Conservation (phyloP, 106 monocot species). For the Iris macrosiphon region DNA sequence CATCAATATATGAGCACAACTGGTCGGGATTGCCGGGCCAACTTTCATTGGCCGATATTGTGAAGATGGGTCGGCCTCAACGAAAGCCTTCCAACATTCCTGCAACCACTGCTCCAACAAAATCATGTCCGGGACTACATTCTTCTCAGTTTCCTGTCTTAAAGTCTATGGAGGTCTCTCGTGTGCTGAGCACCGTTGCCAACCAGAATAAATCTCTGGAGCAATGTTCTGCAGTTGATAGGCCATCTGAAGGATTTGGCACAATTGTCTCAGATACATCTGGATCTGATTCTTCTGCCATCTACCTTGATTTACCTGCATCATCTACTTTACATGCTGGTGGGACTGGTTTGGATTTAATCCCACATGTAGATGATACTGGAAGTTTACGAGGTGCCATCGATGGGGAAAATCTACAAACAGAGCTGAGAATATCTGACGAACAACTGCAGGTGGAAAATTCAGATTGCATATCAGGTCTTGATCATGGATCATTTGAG, state of each 20-base stretch:
- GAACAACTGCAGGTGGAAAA: slow-evolving; percentile 20
- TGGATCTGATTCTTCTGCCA: slow-evolving; percentile 4
- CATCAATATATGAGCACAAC: slow-evolving; percentile 32
- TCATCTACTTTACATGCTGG: slow-evolving; percentile 23
- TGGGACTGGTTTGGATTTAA: slow-evolving; percentile 17
- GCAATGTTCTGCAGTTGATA: slow-evolving; percentile 37
- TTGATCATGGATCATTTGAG: slow-evolving; percentile 25
- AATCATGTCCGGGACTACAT: slow-evolving; percentile 19
- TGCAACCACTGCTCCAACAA: slow-evolving; percentile 14
- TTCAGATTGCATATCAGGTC: slow-evolving; percentile 11
- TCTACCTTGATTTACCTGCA: slow-evolving; percentile 16
- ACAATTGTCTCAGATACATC: slow-evolving; percentile 18
- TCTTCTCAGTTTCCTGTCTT: slow-evolving; percentile 20
- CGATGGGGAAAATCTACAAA: slow-evolving; percentile 7
- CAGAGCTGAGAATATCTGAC: slow-evolving; percentile 30
- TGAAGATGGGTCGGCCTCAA: slow-evolving; percentile 83
- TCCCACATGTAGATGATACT: slow-evolving; percentile 30
- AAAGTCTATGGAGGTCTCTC: slow-evolving; percentile 16
- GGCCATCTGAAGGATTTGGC: slow-evolving; percentile 15
- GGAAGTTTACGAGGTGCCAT: slow-evolving; percentile 7
- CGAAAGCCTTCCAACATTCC: slow-evolving; percentile 30
- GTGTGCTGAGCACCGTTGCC: slow-evolving; percentile 6
- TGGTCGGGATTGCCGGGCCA: slow-evolving; percentile 62
- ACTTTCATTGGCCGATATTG: slow-evolving; percentile 86
- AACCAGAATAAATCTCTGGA: slow-evolving; percentile 26